phyloP scores from a whole-genome alignment of 129 eudicot genomes.

The Helianthus tuberosus region DNA sequence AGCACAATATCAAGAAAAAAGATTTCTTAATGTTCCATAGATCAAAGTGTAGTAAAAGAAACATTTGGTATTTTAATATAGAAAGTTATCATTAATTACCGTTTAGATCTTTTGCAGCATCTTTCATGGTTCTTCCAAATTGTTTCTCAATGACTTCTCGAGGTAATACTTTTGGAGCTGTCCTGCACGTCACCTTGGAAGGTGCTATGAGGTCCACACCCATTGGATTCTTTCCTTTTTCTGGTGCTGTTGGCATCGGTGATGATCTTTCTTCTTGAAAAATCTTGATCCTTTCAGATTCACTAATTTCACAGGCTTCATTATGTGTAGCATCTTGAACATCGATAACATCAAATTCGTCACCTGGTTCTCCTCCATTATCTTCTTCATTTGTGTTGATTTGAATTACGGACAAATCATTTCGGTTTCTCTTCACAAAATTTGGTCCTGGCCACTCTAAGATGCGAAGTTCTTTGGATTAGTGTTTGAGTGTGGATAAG shows the following conservation, averaged over 20 bases:
- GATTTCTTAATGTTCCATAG: not conserved
- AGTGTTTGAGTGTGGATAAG: conserved; percentile 18
- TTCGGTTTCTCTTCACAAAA: conserved; percentile 5
- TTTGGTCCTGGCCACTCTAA: not conserved
- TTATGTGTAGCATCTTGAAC: not conserved
- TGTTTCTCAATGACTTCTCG: conserved; percentile 4
- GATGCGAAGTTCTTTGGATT: not conserved
- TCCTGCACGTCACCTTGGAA: not conserved
- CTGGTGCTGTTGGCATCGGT: not conserved
- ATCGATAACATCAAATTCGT: not conserved
- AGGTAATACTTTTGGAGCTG: not conserved
- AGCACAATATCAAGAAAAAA: not conserved
- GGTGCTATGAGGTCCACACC: too few species aligned
- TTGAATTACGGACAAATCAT: not conserved
- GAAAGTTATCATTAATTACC: conserved; percentile 1
- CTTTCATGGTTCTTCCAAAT: not conserved
- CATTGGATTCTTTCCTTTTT: not conserved
- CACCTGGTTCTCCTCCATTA: not conserved
- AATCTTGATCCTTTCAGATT: not conserved
- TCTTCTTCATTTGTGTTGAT: not conserved
- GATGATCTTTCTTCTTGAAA: conserved; percentile 8
- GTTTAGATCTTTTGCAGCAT: not conserved
- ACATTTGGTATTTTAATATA: too few species aligned
- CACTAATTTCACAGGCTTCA: not conserved
- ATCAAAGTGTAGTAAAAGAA: not conserved